These are phyloP conservation scores for Lachancea sp. DNA, from an alignment of 805 yeast genomes.

Conservation along the genomic window DNA sequence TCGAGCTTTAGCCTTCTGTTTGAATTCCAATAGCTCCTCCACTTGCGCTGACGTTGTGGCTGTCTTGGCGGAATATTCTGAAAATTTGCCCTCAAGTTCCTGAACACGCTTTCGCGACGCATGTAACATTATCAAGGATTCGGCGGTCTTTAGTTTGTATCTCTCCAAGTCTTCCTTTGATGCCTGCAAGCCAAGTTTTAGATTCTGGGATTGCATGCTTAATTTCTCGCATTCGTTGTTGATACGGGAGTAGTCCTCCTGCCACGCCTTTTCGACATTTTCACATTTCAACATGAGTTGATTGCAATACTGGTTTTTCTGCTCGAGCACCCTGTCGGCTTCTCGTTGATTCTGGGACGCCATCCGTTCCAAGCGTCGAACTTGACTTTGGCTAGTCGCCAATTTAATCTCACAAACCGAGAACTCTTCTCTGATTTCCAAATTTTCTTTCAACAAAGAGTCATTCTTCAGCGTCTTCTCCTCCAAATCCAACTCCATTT, in stretches of 20 bases:
- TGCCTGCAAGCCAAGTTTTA: not conserved
- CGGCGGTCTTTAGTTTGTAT: not conserved
- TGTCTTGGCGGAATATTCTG: not conserved
- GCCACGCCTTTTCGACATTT: not conserved
- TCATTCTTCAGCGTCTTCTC: not conserved
- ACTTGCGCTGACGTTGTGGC: not conserved
- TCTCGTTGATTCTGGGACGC: not conserved
- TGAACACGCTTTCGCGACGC: conserved; percentile 1
- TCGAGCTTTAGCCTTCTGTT: conserved; percentile 2
- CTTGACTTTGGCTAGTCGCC: not conserved
- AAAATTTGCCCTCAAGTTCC: not conserved
- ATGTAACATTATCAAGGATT: not conserved
- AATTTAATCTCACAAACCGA: not conserved
- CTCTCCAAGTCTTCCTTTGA: conserved; percentile 1
- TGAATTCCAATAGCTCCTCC: conserved; percentile 1
- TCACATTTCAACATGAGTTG: not conserved
- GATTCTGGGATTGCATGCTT: not conserved
- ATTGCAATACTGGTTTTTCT: not conserved
- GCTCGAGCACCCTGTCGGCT: not conserved
- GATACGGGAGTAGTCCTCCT: not conserved
- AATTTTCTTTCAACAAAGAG: not conserved
- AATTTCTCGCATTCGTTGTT: not conserved
- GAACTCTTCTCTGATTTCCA: not conserved
- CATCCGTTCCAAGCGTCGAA: not conserved
- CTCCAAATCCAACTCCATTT: not conserved